phyloP scores from a whole-genome alignment of 441 rosid genomes.

The Pelargonium fulgidum region DNA sequence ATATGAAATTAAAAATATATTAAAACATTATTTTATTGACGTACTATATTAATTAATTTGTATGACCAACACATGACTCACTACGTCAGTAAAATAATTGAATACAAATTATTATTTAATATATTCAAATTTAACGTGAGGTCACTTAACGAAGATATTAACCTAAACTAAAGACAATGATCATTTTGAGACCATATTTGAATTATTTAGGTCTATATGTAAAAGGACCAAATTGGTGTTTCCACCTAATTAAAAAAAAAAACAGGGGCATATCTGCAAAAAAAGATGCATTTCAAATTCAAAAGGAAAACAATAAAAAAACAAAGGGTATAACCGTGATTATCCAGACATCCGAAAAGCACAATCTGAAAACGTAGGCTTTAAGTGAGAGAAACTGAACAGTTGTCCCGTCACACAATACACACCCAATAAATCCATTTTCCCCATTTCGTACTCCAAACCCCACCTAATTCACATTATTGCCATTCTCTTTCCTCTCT shows the following conservation, averaged over 20 bases:
- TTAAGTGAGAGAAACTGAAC: constrained; percentile 31
- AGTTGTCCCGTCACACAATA: constrained; percentile 21
- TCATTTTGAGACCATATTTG: no score
- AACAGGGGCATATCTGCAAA: background rate
- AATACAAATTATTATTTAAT: no score
- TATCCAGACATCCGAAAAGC: constrained; percentile 19
- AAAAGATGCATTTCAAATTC: constrained; percentile 4
- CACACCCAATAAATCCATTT: constrained; percentile 2
- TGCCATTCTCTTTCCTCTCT: constrained; percentile 33
- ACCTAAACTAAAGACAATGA: no score
- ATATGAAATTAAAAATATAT: no score
- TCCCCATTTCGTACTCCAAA: constrained; percentile 27
- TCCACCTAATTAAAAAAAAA: background rate
- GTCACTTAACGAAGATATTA: no score
- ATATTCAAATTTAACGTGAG: no score
- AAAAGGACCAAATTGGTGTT: no score
- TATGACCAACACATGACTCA: no score
- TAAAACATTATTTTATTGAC: no score
- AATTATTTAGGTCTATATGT: no score
- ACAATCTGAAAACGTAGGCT: constrained; percentile 28
- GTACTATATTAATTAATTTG: no score
- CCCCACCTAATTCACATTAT: constrained; percentile 27
- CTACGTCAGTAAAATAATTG: no score
- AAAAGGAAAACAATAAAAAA: background rate
- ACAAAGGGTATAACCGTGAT: constrained; percentile 27